Base-by-base conservation (phyloP, 1,139 yeast species). In the Candida labiduridarum region DNA sequence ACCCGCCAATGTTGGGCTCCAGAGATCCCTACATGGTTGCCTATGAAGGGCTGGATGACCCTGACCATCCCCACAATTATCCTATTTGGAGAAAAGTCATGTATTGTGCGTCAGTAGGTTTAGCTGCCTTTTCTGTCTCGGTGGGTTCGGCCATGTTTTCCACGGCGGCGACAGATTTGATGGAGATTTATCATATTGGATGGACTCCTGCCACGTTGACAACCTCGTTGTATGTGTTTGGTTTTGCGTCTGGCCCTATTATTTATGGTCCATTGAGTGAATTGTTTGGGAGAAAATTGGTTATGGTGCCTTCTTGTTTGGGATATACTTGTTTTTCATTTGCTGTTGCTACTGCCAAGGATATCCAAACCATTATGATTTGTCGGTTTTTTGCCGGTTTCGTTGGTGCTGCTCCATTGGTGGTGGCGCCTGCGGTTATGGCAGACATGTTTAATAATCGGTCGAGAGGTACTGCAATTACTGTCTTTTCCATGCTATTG, bases 31-130 rank as follows among this genome's bases (percentile, higher is more conserved):
- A 71, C 54, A 60, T 64, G 5, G 78, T 74, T n/a, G 61, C 66
- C 38, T 82, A 67, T 56, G 80, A 76, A 53, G 84, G 84, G 1
- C 76, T 78, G 1, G 68, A 74, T 25, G 86, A 82, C 59, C 82
- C 83, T 1, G 45, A 54, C 0, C 75, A 71, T 56, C 85, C 86
- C 0, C 71, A 68, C 51, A 82, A 81, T 59, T 80, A 79, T 74
- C 58, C 78, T 1, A 35, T 67, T 27, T 36, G 44, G 33, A 64
- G 60, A 30, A 78, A 78, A 56, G 18, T 71, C 3, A 29, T 57
- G 3, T 61, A 59, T 12, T 62, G 69, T 44, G 52, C 57, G 3
- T 59, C 67, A 18, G 65, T 73, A n/a, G 78, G 71, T 8, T 60
- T 66, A 49, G 51, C 64, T 41, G 76, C 78, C 1, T 62, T 73